phyloP scores from a whole-genome alignment of 495 filamentous ascomycete genomes.

The Cairneyella variabilis region DNA sequence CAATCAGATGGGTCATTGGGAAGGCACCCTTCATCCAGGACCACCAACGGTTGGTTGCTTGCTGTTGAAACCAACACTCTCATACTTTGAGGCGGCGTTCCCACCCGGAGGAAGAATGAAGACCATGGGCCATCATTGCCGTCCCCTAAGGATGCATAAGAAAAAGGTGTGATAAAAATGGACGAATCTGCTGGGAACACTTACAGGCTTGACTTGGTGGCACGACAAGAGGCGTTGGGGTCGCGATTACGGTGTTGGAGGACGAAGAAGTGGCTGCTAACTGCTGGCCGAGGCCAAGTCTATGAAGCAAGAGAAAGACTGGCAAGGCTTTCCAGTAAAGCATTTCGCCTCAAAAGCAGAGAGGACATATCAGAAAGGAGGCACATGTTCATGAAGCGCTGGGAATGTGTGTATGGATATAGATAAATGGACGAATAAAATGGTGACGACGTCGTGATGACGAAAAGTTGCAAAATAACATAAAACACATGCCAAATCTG shows the following conservation, averaged over 20 bases:
- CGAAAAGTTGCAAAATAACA: neutral
- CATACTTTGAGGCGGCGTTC: constrained; percentile 43
- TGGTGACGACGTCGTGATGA: constrained; percentile 1
- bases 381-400: neutral
- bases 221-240: constrained; percentile 13
- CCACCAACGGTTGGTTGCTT: constrained; percentile 39
- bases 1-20: constrained; percentile 6
- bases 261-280: neutral
- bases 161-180: constrained; percentile 4
- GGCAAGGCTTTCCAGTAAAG: neutral
- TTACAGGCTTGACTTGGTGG: constrained; percentile 12
- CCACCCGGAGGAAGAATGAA: constrained; percentile 45
- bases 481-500: neutral
- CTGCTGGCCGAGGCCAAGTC: neutral
- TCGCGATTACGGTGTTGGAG: neutral
- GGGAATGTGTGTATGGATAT: no score
- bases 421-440: neutral
- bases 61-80: constrained; percentile 44
- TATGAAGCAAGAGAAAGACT: neutral
- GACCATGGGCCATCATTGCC: constrained; percentile 53
- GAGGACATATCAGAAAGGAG: neutral
- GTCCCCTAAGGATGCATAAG: constrained; percentile 35
- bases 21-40: constrained; percentile 21
- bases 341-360: constrained; percentile 8
- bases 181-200: neutral